Evolutionary conservation across 441 rosid species (phyloP), one percentile per base, ranked within the genome.

Genomic region (Pelargonium fulgidum): DNA sequence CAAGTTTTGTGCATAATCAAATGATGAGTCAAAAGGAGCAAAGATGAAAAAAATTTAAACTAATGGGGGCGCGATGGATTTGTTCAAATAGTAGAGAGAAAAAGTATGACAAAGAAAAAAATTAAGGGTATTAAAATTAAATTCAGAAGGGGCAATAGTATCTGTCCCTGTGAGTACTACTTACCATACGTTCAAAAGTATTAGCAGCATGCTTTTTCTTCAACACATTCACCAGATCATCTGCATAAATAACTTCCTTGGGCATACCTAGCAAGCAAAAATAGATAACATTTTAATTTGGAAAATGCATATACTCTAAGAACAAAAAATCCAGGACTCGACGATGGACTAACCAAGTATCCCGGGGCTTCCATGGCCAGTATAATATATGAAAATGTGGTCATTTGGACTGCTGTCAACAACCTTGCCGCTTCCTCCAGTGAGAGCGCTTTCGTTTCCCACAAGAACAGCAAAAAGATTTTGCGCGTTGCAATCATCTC

Each of bases 341-440:
- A 4, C 5, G 36, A 29, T 10, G 3, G 61, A 68, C 80, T 63
- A 47, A 87, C 95, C 75, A 64, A 87, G 68, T 10, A 72, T 7
- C 1, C 90, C 92, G 8, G 95, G 71, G 68, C 81, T 39, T 3
- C 95, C 95, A 80, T 87, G 92, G 45, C 87, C 95, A 64, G 86
- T 54, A 63, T 84, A 89, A 69, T 77, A 87, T 39, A 89, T 80
- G 76, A 89, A 89, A 56, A 89, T 68, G 41, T 72, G 70, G 75
- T 86, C 95, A 72, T 81, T 65, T 9, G 88, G 88, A 64, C 88
- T 84, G 73, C 86, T 89, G 33, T 82, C 77, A 41, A 87, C 39
- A 68, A 86, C 87, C 76, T 82, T 87, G 22, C 95, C 89, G 66
- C 85, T 89, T 12, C 95, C 90, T 17, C 92, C 92, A 3, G 75